phyloP scores from a whole-genome alignment of 352 stramenopile genomes.

The Pythium brachiatum region DNA sequence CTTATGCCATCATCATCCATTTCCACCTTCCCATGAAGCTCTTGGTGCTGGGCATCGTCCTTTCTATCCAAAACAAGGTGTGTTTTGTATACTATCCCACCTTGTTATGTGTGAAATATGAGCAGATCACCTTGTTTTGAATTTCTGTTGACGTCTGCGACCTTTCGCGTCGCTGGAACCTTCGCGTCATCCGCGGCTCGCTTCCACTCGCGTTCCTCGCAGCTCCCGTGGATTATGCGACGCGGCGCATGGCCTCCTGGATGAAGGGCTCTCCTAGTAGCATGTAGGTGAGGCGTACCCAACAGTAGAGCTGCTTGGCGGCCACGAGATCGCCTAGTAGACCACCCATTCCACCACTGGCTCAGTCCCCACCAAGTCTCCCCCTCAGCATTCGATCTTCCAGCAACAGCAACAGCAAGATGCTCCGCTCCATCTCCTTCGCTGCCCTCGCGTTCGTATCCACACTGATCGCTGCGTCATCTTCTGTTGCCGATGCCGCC shows the following conservation, averaged over 20 bases:
- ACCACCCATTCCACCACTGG: not conserved
- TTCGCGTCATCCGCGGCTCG: not conserved
- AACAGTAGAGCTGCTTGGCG: not conserved
- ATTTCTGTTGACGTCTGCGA: not conserved
- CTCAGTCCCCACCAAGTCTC: not conserved
- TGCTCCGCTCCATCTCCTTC: constrained; percentile 1
- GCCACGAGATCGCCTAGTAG: not conserved
- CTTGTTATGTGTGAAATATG: too few relatives aligned
- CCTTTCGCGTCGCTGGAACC: not conserved
- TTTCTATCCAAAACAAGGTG: not conserved
- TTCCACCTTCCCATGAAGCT: not conserved
- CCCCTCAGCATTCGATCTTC: not conserved
- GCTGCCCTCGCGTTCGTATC: not conserved
- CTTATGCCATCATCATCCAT: not conserved
- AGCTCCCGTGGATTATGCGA: not conserved
- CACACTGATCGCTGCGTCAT: not conserved
- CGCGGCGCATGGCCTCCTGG: not conserved
- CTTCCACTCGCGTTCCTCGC: not conserved
- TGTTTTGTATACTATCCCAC: not conserved
- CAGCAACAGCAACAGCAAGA: not conserved
- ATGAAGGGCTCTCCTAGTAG: not conserved
- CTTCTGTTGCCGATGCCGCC: not conserved
- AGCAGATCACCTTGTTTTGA: not conserved
- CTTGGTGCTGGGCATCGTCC: not conserved
- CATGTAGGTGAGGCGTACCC: not conserved